These are phyloP conservation scores for Eucalyptus cloeziana DNA, from an alignment of 345 rosid species.

Conservation along the genomic window DNA sequence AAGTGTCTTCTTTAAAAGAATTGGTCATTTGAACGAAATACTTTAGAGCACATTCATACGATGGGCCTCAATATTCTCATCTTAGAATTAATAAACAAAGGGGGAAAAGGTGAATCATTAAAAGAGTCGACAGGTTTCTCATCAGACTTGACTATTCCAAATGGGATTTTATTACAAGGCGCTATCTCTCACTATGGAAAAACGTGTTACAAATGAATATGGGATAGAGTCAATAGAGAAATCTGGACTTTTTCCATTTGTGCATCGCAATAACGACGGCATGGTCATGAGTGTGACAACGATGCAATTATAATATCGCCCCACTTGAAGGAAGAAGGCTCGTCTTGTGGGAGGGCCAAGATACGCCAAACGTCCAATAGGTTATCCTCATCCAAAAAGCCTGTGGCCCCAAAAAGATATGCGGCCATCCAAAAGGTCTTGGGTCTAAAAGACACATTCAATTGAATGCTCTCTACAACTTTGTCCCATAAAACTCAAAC, in stretches of 20 bases:
- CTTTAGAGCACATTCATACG: not conserved
- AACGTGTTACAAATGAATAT: not conserved
- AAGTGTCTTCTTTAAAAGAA: not conserved
- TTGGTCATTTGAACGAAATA: not conserved
- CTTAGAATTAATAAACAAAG: not conserved
- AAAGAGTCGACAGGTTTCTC: not conserved
- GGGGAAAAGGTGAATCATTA: not conserved
- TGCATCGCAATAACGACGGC: not conserved
- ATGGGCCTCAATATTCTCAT: not conserved
- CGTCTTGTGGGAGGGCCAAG: not conserved
- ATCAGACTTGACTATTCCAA: not conserved
- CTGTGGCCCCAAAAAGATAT: not conserved
- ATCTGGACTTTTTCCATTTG: not conserved
- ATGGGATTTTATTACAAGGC: not conserved
- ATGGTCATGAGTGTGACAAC: not conserved
- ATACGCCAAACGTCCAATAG: not conserved
- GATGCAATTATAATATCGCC: not conserved
- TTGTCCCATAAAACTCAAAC: not conserved
- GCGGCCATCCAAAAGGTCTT: not conserved
- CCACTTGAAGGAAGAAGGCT: not conserved
- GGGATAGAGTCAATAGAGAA: not conserved
- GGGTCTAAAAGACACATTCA: not conserved
- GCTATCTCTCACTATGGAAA: not conserved
- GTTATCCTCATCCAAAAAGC: not conserved
- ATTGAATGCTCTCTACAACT: not conserved